A percentile compares a stretch with the other conserved stretches of the same genome.
These are phyloP conservation scores for Paralagenidium karlingii DNA, from an alignment of 352 stramenopile genomes.

Conservation along the genomic window DNA sequence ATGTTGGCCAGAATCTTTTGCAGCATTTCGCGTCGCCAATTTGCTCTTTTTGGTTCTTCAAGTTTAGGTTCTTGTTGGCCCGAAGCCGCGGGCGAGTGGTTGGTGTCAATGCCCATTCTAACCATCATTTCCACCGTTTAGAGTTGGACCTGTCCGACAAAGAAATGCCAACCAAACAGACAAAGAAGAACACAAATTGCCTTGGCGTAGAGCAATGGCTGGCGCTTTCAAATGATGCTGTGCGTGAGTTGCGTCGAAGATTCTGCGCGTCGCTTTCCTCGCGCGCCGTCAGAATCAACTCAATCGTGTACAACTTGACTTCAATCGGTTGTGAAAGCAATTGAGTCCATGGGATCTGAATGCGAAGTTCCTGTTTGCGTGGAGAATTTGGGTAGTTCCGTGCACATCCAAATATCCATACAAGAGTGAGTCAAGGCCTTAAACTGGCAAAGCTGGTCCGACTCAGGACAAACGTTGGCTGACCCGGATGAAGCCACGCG, in stretches of 20 bases:
- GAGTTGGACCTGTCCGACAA: too few relatives aligned
- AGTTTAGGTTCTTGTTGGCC: slow-evolving; percentile 8
- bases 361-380: slow-evolving; percentile 57
- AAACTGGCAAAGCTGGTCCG: too few relatives aligned
- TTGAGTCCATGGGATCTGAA: slow-evolving; percentile 84
- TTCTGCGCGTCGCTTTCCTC: slow-evolving; percentile 9
- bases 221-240: slow-evolving; percentile 6
- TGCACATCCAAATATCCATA: neutral
- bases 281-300: slow-evolving; percentile 69
- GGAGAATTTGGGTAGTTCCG: neutral
- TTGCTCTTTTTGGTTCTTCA: slow-evolving; percentile 67
- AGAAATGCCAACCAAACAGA: too few relatives aligned
- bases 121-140: too few relatives aligned
- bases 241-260: slow-evolving; percentile 5
- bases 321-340: slow-evolving; percentile 77
- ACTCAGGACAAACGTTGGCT: neutral
- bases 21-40: slow-evolving; percentile 66
- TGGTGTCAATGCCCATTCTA: too few relatives aligned
- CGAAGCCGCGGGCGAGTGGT: too few relatives aligned
- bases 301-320: slow-evolving; percentile 83
- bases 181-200: too few relatives aligned
- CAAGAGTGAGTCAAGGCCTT: too few relatives aligned
- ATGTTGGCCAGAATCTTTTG: slow-evolving; percentile 76
- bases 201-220: too few relatives aligned
- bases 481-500: slow-evolving; percentile 72